Evolutionary conservation across 768 basidiomycete genomes (phyloP), one percentile per base, ranked within the genome.

Genomic region (Panellus pusillus): DNA sequence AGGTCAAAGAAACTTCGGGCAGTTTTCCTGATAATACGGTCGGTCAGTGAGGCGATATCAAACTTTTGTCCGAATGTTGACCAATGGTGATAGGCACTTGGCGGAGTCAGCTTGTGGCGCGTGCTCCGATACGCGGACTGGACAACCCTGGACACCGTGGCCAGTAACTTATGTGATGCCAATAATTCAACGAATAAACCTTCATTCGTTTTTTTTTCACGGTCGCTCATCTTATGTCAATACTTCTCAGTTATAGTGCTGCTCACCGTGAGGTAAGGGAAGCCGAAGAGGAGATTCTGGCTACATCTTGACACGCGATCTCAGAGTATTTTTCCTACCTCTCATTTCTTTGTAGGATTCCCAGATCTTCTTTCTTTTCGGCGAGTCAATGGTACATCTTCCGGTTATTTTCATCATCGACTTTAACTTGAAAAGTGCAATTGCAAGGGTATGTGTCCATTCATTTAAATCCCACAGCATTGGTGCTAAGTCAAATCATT

Each of bases 281-380:
- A 42, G 6, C 17, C 17, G 2, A 14, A 11, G 32, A 35, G 2
- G 8, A 2, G 14, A 35, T 14, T 14, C 32, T 14, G 8, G 32
- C 32, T 9, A 2, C 32, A 14, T 27, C 45, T 43, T 20, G 46
- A 11, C 12, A 14, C 0, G 32, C 20, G 2, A 19, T 8, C n/a
- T 2, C 15, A 57, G 55, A 45, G 3, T 35, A 52, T 13, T 6
- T 57, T n/a, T 57, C 52, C 32, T 57, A 57, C 35, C 14, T 57
- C 40, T 9, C 17, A 3, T 52, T 52, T 40, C 55, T 57, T 38
- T 11, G 55, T 57, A 35, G 31, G 55, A 12, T 36, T 32, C 1
- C 32, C 11, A 35, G 14, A 7, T 3, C 32, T 35, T 38, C 1
- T 20, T 6, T 8, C 4, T 35, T 32, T 3, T 11, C 3, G 12